Percentiles rank a stretch among this genome's conserved stretches.
phyloP scores from a whole-genome alignment of 257 asterid genomes.

The Cruciata laevipes region DNA sequence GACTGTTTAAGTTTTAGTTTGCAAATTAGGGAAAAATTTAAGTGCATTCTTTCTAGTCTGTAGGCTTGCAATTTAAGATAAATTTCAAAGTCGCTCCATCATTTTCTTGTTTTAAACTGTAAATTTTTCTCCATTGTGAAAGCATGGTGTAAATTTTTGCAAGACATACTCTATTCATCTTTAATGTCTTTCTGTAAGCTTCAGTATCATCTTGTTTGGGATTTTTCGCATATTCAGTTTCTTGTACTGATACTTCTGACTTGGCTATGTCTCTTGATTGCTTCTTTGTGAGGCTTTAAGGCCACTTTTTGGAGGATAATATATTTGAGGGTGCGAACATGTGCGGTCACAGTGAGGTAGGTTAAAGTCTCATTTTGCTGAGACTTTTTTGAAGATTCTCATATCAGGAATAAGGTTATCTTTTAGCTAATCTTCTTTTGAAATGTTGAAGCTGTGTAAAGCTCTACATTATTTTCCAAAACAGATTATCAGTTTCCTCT shows the following conservation, averaged over 20 bases:
- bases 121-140: not conserved
- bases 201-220: not conserved
- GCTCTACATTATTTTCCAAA: not conserved
- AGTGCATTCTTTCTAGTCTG: not conserved
- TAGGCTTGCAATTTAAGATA: not conserved
- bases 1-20: not conserved
- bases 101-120: not conserved
- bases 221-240: not conserved
- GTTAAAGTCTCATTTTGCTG: not conserved
- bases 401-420: not conserved
- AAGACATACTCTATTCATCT: not conserved
- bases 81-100: not conserved
- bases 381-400: not conserved
- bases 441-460: slow-evolving; percentile 3
- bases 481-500: not conserved
- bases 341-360: not conserved
- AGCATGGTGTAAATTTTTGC: not conserved
- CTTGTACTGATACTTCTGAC: not conserved
- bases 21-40: not conserved
- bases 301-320: not conserved
- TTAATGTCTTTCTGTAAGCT: not conserved
- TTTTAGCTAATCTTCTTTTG: not conserved
- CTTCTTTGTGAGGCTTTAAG: not conserved
- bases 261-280: not conserved
- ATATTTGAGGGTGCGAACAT: not conserved